These are phyloP conservation scores for Aureobasidium pullulans DNA, from an alignment of 2,329 filamentous ascomycete species.

Conservation along the genomic window DNA sequence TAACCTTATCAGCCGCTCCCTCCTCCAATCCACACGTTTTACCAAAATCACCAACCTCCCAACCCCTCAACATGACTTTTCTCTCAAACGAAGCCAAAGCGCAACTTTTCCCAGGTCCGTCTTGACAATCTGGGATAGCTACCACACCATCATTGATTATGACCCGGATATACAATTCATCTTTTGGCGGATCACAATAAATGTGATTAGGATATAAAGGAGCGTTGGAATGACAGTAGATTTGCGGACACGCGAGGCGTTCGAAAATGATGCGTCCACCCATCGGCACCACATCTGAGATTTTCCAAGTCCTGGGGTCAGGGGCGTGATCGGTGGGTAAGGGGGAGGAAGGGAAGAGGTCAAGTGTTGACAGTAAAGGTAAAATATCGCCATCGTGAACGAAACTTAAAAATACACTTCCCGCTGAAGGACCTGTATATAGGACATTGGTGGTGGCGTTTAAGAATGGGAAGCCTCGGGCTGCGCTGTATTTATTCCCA, in stretches of 20 bases:
- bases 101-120: slow-evolving; percentile 43
- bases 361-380: slow-evolving; percentile 46
- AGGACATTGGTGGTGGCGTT: slow-evolving; percentile 49
- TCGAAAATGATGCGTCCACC: slow-evolving; percentile 50
- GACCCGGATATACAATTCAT: slow-evolving; percentile 40
- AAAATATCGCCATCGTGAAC: slow-evolving; percentile 54
- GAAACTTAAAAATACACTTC: slow-evolving; percentile 51
- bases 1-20: slow-evolving; percentile 36
- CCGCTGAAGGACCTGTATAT: slow-evolving; percentile 33
- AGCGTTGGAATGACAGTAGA: slow-evolving; percentile 20
- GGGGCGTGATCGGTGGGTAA: slow-evolving; percentile 42
- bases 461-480: slow-evolving; percentile 53
- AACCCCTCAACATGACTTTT: slow-evolving; percentile 34
- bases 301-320: slow-evolving; percentile 44
- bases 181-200: slow-evolving; percentile 20
- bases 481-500: slow-evolving; percentile 45
- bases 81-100: slow-evolving; percentile 37
- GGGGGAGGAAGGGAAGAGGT: slow-evolving; percentile 29
- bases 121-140: slow-evolving; percentile 39
- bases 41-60: slow-evolving; percentile 41
- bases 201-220: slow-evolving; percentile 25
- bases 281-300: slow-evolving; percentile 51
- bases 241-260: slow-evolving; percentile 37
- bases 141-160: slow-evolving; percentile 53
- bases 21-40: slow-evolving; percentile 40